Conservation (phyloP, 768 basidiomycete species). For the Nidularia pulvinata region DNA sequence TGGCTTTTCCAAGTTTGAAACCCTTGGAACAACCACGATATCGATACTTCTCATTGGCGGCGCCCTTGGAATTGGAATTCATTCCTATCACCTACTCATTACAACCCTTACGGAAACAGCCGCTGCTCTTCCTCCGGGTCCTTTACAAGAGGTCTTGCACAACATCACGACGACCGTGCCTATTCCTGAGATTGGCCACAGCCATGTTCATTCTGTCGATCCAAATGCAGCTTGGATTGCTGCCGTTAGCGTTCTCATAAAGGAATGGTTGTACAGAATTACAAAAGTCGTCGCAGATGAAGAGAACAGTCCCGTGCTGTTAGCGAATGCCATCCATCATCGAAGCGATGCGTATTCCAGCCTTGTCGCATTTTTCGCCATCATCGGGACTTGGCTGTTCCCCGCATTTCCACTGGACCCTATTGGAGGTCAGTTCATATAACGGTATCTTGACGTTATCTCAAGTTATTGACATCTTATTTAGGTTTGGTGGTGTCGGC, state of each 20-base stretch:
- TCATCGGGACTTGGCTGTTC: slow-evolving; percentile 86
- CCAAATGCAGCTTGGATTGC: slow-evolving; percentile 99
- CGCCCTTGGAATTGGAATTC: slow-evolving; percentile 84
- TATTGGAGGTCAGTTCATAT: slow-evolving; percentile 69
- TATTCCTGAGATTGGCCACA: slow-evolving; percentile 49
- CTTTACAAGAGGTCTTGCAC: slow-evolving; percentile 61
- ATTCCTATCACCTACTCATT: slow-evolving; percentile 85
- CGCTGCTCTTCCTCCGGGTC: slow-evolving; percentile 62
- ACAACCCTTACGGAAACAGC: slow-evolving; percentile 70
- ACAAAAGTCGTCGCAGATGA: slow-evolving; percentile 91
- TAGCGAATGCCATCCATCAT: slow-evolving; percentile 98
- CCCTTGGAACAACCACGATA: slow-evolving; percentile 89
- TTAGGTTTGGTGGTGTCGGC: slow-evolving; percentile 86
- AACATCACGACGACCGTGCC: slow-evolving; percentile 55
- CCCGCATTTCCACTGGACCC: slow-evolving; percentile 92
- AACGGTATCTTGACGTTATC: slow-evolving; percentile 1
- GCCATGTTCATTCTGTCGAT: slow-evolving; percentile 66
- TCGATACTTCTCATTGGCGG: slow-evolving; percentile 86
- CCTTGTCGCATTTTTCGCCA: slow-evolving; percentile 88
- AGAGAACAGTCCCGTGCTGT: slow-evolving; percentile 87
- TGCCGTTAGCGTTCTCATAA: slow-evolving; percentile 70
- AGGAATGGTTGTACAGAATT: slow-evolving; percentile 92
- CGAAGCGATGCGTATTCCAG: slow-evolving; percentile 97
- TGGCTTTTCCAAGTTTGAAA: slow-evolving; percentile 94
- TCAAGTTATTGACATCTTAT: slow-evolving; percentile 1